Evolutionary conservation across 176 grass and related monocot species (phyloP).

Genomic region (Musa acuminata): DNA sequence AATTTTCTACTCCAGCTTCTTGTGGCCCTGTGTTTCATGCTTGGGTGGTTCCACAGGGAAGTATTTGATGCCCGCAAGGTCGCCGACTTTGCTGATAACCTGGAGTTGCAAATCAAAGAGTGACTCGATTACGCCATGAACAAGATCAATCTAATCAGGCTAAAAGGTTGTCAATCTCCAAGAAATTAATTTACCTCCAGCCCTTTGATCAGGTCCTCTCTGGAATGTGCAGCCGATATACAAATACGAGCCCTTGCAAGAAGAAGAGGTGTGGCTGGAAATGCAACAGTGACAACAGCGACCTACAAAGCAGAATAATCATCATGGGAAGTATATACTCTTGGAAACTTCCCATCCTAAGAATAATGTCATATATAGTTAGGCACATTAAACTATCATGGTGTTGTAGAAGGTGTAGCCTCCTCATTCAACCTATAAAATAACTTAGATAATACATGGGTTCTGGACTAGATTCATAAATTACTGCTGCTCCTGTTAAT

Average conservation of each 20-base stretch:
- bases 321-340: neutral
- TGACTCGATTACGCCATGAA: neutral
- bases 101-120: conserved; percentile 8
- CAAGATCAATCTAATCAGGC: neutral
- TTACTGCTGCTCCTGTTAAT: no score
- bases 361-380: neutral
- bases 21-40: neutral
- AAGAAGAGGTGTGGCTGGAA: conserved; percentile 71
- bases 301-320: conserved; percentile 29
- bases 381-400: neutral
- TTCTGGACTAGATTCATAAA: no score
- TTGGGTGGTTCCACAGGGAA: conserved; percentile 63
- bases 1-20: conserved; percentile 24
- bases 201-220: conserved; percentile 62
- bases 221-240: conserved; percentile 77
- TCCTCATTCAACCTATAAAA: neutral
- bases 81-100: conserved; percentile 78
- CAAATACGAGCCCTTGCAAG: conserved; percentile 72
- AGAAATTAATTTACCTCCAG: conserved; percentile 44
- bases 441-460: neutral
- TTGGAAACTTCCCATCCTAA: neutral
- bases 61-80: conserved; percentile 70
- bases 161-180: neutral
- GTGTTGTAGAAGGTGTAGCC: no score
- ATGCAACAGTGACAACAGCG: conserved; percentile 69